Evolutionary conservation across 1,139 yeast species (phyloP).

Genomic region (Geotrichum cucujoidarum): DNA sequence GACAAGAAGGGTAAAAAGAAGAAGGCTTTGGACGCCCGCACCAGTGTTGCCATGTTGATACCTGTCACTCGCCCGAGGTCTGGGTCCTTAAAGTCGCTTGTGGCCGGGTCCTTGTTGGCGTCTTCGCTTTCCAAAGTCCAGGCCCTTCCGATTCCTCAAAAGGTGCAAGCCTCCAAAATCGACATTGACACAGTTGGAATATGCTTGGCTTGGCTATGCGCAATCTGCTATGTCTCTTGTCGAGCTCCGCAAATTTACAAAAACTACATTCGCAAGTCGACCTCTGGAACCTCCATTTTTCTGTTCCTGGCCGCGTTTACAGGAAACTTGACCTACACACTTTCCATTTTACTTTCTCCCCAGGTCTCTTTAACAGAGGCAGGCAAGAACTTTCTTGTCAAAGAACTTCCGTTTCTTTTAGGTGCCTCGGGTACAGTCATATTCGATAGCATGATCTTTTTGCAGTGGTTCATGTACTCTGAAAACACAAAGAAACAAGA

Average conservation of each 20-base stretch:
- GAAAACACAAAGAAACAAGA: not conserved
- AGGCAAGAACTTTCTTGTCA: conserved; percentile 46
- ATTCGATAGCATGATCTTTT: conserved; percentile 73
- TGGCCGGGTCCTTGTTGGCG: conserved; percentile 31
- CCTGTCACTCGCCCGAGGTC: not conserved
- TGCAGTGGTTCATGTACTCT: conserved; percentile 46
- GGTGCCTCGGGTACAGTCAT: conserved; percentile 85
- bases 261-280: conserved; percentile 70
- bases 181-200: conserved; percentile 42
- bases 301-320: conserved; percentile 71
- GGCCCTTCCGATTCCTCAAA: conserved; percentile 22
- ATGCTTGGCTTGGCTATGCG: conserved; percentile 75
- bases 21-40: not conserved
- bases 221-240: conserved; percentile 66
- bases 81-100: conserved; percentile 22
- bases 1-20: not conserved
- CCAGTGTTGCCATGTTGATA: not conserved
- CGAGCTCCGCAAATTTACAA: conserved; percentile 81
- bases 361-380: not conserved
- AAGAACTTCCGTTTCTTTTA: conserved; percentile 74
- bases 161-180: not conserved
- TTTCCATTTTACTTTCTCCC: conserved; percentile 54
- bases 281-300: conserved; percentile 76
- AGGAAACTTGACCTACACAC: conserved; percentile 77
- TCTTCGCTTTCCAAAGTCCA: conserved; percentile 27